Conservation (phyloP, 306 rosid genomes). For the Corylus americana region DNA sequence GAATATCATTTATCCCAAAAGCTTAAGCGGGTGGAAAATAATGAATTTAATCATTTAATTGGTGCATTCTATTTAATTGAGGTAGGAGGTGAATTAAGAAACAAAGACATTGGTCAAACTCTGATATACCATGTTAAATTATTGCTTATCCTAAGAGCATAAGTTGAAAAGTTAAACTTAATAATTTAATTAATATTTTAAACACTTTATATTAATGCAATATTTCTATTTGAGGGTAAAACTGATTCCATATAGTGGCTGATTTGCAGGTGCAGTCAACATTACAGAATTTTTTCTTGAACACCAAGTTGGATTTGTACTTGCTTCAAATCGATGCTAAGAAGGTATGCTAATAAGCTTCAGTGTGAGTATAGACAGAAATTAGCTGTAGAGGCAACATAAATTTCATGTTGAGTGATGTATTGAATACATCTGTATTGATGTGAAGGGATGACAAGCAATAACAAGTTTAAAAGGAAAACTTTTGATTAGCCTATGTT, state of each 20-base stretch:
- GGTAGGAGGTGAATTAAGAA: too few relatives aligned
- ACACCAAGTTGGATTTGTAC: conserved; percentile 59
- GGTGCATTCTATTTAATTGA: too few relatives aligned
- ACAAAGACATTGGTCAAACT: too few relatives aligned
- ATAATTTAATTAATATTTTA: too few relatives aligned
- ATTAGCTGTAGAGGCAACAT: neutral
- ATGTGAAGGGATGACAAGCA: neutral
- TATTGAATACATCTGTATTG: neutral
- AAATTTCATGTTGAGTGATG: neutral
- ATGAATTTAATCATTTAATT: too few relatives aligned
- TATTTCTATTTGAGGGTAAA: too few relatives aligned
- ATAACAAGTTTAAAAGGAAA: neutral
- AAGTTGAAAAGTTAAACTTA: too few relatives aligned
- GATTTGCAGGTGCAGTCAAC: conserved; percentile 63
- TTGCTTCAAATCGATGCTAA: conserved; percentile 78
- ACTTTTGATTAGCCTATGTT: neutral
- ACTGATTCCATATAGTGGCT: neutral
- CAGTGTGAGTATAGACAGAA: neutral
- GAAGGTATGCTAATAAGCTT: conserved; percentile 44
- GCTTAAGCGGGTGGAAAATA: too few relatives aligned
- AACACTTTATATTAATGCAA: too few relatives aligned
- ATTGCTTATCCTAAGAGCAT: too few relatives aligned
- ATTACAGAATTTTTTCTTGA: conserved; percentile 60
- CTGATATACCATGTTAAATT: too few relatives aligned
- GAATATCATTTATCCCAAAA: too few relatives aligned